Evolutionary conservation across 495 filamentous ascomycete species (phyloP), one percentile per base, ranked within the genome.

Genomic region (Talaromyces nanjingensis): DNA sequence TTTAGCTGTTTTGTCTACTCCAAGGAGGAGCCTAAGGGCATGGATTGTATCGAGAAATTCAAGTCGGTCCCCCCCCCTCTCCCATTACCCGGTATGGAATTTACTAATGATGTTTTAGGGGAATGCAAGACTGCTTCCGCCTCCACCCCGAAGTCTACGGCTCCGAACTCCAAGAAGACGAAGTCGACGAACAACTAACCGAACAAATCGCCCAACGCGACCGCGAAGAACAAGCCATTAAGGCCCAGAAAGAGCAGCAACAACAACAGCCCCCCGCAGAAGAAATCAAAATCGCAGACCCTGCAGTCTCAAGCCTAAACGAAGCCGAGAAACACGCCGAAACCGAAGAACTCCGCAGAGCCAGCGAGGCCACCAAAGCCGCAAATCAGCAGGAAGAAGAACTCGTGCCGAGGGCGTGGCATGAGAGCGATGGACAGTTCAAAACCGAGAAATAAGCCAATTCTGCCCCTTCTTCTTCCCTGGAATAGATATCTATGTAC

Each of bases 1-100:
- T 98, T 98, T 70, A 96, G 91, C 85, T 98, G 94, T 81, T 98
- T 98, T 72, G 90, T 98, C 6, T 96, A 87, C 79, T 94, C 90
- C 4, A 86, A 85, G 25, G 92, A 96, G 70, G 94, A 98, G 66
- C 91, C 92, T n/a, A 98, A 98, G 84, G 94, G 94, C 5, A 92
- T 97, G 75, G 94, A 98, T 65, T 98, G 94, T 77, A 96, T 98
- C 72, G 92, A 97, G 12, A 93, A 92, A 79, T 98, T 98, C 84
- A 93, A 94, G 92, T 93, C 80, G 60, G 86, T 81, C 63, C 53
- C 27, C 53, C 27, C 33, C 12, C 14, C 14, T 22, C 16, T 34
- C 14, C 18, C n/a, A 53, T 29, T 29, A 29, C 27, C 27, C 27
- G 27, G 5, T 29, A 29, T 29, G 27, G 27, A 29, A 37, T 42